Evolutionary conservation across 2,329 filamentous ascomycete species (phyloP).

Genomic region (Aureobasidium sp.): DNA sequence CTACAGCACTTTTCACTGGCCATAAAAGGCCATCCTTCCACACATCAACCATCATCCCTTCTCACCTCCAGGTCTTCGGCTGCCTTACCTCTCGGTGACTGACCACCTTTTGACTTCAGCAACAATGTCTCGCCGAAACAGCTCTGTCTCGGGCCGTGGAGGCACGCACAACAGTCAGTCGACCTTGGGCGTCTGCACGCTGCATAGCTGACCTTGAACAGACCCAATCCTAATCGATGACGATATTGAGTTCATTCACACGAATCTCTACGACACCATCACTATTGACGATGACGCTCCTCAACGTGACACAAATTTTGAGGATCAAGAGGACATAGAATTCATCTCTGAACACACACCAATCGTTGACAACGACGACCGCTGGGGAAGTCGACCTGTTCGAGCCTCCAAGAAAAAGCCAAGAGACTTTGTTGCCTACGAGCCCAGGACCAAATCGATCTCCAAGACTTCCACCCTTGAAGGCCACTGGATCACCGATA

Average conservation of each 20-base stretch:
- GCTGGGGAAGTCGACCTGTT: background rate
- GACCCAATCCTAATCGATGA: slow-evolving; percentile 9
- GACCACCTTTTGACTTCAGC: too few relatives aligned
- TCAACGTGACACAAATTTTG: slow-evolving; percentile 17
- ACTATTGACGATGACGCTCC: background rate
- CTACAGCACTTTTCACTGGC: too few relatives aligned
- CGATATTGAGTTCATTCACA: background rate
- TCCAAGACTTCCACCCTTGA: background rate
- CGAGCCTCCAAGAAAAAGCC: background rate
- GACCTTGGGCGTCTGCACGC: too few relatives aligned
- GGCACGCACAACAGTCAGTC: background rate
- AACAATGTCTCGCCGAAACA: too few relatives aligned
- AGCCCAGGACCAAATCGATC: background rate
- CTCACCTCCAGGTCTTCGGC: too few relatives aligned
- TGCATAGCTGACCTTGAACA: background rate
- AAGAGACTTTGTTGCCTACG: background rate
- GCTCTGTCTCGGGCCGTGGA: background rate
- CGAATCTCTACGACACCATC: background rate
- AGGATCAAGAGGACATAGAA: slow-evolving; percentile 17
- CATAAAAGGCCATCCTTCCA: too few relatives aligned
- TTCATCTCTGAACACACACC: background rate
- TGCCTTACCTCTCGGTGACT: too few relatives aligned
- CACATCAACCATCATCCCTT: too few relatives aligned
- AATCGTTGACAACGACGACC: background rate
- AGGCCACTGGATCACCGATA: background rate